Evolutionary conservation across 352 stramenopile species (phyloP), one percentile per base, ranked within the genome.

Genomic region (Globisporangium iwayamae): DNA sequence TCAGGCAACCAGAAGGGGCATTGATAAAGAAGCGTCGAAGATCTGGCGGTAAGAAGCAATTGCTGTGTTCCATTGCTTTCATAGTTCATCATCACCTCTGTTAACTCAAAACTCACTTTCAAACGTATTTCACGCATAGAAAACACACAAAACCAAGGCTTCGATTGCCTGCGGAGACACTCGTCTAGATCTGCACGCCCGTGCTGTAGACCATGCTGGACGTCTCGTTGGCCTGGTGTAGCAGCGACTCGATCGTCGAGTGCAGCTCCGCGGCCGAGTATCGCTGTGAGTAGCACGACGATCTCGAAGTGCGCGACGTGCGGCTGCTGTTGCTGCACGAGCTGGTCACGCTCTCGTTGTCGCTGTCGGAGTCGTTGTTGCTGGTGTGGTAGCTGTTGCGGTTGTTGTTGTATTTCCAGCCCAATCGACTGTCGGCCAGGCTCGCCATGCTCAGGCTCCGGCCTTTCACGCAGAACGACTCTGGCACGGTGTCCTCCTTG

Each of bases 241-340:
- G 56, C 62, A 92, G 71, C 48, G 81, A 90, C 62, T 90, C 81
- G 55, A 92, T 90, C 1, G 83, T 87, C 56, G 81, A 86, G 38
- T 92, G 76, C 45, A 90, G 74, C 52, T 89, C 80, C 18, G 73
- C 67, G 20, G 73, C 80, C 28, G 82, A 85, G 60, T 83, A 86
- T 7, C 71, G 60, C 10, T 81, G 67, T 20, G 74, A 79, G 43
- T 78, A 83, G 41, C 71, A 61, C 25, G 73, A 80, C 46, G 68
- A 80, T 7, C 59, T 54, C 55, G 65, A 70, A 10, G 34, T 39
- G 34, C 36, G 36, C 36, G 36, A 41, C 46, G 66, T 69, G 36
- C 62, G 54, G 52, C 48, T 74, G 28, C 20, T 57, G 53, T 68
- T 66, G 62, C 69, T 87, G 60, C 71, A 73, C 47, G 71, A 85